These are phyloP conservation scores for Passiflora organensis DNA, from an alignment of 345 rosid species.

Conservation along the genomic window DNA sequence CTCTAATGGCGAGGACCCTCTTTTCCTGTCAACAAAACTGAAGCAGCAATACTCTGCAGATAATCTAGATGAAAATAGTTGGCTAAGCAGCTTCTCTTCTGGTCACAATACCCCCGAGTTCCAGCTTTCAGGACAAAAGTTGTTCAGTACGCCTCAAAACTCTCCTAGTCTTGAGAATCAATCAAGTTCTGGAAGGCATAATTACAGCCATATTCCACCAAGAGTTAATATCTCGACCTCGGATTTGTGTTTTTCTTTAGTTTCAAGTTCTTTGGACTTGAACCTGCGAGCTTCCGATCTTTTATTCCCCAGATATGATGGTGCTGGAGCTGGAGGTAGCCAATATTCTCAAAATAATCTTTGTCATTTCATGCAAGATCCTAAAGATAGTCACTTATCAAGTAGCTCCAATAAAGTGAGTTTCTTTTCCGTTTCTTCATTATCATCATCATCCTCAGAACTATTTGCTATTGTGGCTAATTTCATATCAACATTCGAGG, in stretches of 20 bases:
- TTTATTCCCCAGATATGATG: slow-evolving; percentile 12
- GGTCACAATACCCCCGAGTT: slow-evolving; percentile 10
- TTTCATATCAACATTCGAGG: too few relatives aligned
- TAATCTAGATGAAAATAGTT: not conserved
- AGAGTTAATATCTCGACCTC: slow-evolving; percentile 13
- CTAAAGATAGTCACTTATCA: slow-evolving; percentile 17
- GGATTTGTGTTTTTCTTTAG: slow-evolving; percentile 20
- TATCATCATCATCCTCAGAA: too few relatives aligned
- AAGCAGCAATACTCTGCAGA: not conserved
- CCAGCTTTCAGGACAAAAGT: slow-evolving; percentile 3
- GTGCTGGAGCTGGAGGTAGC: slow-evolving; percentile 11
- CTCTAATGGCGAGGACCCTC: slow-evolving; percentile 3
- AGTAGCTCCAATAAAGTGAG: slow-evolving; percentile 29
- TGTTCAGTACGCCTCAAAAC: not conserved
- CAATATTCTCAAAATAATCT: slow-evolving; percentile 13
- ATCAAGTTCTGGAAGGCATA: slow-evolving; percentile 9
- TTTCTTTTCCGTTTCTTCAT: slow-evolving; percentile 6
- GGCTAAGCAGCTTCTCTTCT: slow-evolving; percentile 19
- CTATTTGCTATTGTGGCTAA: too few relatives aligned
- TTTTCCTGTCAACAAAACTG: slow-evolving; percentile 7
- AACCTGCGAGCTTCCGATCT: slow-evolving; percentile 22
- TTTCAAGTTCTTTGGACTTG: slow-evolving; percentile 27
- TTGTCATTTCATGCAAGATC: slow-evolving; percentile 7
- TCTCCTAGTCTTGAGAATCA: not conserved
- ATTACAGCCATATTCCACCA: slow-evolving; percentile 19